Percentiles rank a stretch among this genome's conserved stretches.
These are phyloP conservation scores for Blumeria graminis DNA, from an alignment of 2,329 filamentous ascomycete species.

Conservation along the genomic window DNA sequence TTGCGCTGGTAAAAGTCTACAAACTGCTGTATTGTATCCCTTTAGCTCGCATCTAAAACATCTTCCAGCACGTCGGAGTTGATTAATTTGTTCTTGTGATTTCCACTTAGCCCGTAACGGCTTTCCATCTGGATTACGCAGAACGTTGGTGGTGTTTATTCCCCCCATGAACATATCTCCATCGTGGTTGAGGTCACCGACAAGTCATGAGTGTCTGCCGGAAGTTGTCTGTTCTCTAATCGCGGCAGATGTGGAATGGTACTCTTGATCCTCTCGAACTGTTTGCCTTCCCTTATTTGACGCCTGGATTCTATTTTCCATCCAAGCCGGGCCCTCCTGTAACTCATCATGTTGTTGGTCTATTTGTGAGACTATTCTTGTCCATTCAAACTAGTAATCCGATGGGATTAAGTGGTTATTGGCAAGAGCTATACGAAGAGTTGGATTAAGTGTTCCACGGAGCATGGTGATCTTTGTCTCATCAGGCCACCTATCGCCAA, in stretches of 20 bases:
- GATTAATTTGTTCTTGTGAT: not conserved
- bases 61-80: not conserved
- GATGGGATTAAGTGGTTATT: not conserved
- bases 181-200: not conserved
- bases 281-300: no score
- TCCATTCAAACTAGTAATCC: not conserved
- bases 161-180: no score
- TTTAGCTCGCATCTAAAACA: not conserved
- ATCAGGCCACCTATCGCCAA: not conserved
- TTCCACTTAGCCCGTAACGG: not conserved
- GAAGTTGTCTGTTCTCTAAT: no score
- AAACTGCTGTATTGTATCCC: not conserved
- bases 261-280: not conserved
- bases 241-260: not conserved
- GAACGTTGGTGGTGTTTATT: no score
- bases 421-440: not conserved
- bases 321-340: not conserved
- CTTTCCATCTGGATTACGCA: not conserved
- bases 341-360: not conserved
- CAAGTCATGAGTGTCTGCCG: no score
- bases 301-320: not conserved
- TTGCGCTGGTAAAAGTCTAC: not conserved
- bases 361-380: not conserved
- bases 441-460: not conserved
- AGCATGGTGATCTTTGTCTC: not conserved